Base-by-base conservation (phyloP, 192 early-diverging fungal species). In the Backusella psychrophila region DNA sequence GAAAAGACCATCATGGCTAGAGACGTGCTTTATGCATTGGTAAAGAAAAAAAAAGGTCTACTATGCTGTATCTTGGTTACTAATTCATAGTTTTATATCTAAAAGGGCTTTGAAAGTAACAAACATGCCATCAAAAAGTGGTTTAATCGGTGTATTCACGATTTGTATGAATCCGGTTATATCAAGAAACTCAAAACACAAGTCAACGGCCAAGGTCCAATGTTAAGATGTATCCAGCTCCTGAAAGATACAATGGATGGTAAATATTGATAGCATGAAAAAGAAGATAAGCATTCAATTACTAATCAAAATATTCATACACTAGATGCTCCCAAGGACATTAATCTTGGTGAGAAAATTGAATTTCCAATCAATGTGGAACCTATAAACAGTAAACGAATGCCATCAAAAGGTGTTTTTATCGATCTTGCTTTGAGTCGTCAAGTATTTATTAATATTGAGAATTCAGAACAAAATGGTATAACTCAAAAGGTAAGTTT, bases 21-120 rank as follows among this genome's bases (percentile, higher is more conserved):
- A 66, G 77, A 78, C 56, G 41, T 78, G 8, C 56, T 59, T 59
- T 59, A 59, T 59, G 56, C 56, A 26, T 59, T 59, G 56, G 56
- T 59, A 59, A 59, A n/a, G 17, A n/a, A 52, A 6, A 11, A 59
- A 12, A 2, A 59, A 26, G 41, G 41, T 49, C 4, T 49, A 7
- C n/a, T 6, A 6, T 7, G 19, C 6, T 49, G 46, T 49, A 49
- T 49, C 4, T 49, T 49, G 17, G 6, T 7, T 5, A n/a, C 46
- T 59, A 59, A 59, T 26, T 26, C 26, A 59, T 59, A 56, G 52
- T 56, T 59, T 12, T 12, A 26, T 59, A 26, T 53, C 1, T 8
- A 56, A 63, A 63, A 63, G 56, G 56, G 56, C 12, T 63, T 63
- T 63, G 56, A 63, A 63, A 63, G 23, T 63, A 29, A 29, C 2